Percentiles rank a stretch among this genome's conserved stretches.
phyloP scores from a whole-genome alignment of 176 grass and related monocot genomes.

The Paspalum vaginatum region DNA sequence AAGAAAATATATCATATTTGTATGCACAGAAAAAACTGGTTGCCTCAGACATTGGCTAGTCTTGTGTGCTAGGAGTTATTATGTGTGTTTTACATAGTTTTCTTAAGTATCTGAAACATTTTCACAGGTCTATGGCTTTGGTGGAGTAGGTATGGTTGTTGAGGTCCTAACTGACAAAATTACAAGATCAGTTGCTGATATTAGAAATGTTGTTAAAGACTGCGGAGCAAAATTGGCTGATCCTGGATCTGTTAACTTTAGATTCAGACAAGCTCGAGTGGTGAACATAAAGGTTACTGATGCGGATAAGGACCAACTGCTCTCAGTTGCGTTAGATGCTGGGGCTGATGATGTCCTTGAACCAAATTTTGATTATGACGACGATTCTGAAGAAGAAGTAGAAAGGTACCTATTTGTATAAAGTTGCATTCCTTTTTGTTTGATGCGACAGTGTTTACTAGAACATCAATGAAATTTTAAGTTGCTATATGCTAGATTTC shows the following conservation, averaged over 20 bases:
- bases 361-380: conserved; percentile 62
- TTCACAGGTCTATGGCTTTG: conserved; percentile 93
- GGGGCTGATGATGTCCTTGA: conserved; percentile 97
- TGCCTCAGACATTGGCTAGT: background rate
- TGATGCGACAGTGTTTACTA: background rate
- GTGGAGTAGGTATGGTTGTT: conserved; percentile 92
- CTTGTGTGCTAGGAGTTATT: conserved; percentile 16
- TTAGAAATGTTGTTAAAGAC: conserved; percentile 81
- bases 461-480: background rate
- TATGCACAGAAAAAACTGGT: conserved; percentile 3
- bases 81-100: conserved; percentile 2
- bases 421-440: background rate
- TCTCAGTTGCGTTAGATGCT: conserved; percentile 77
- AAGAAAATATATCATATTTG: conserved; percentile 20
- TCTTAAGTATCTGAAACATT: conserved; percentile 32
- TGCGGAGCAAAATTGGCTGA: conserved; percentile 84
- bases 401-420: conserved; percentile 60
- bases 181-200: conserved; percentile 82
- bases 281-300: conserved; percentile 80
- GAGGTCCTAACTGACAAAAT: conserved; percentile 99
- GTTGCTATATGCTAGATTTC: background rate
- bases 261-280: conserved; percentile 79
- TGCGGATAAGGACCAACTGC: conserved; percentile 82
- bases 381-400: conserved; percentile 64
- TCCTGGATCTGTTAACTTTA: conserved; percentile 92